Evolutionary conservation across 2,329 filamentous ascomycete genomes (phyloP), one percentile per base, ranked within the genome.

Genomic region (Madurella mycetomatis): DNA sequence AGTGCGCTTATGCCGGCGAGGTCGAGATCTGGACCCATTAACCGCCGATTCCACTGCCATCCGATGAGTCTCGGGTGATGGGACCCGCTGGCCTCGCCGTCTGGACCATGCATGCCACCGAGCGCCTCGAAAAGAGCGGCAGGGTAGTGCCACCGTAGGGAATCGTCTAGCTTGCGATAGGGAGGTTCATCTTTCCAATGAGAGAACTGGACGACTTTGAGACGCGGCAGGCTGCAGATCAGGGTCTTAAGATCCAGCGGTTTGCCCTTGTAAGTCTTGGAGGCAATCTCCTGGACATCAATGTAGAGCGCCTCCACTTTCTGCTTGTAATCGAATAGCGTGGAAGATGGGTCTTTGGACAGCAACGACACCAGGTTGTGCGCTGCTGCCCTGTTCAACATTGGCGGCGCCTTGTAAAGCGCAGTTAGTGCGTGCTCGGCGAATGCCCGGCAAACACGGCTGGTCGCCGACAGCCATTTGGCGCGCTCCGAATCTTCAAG

Each of bases 291-390:
- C 68, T 79, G 79, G 11, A 86, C 83, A 64, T 94, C 85, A 46
- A 95, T 74, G 54, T 83, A 81, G 18, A 96, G 71, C 8, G 80
- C 76, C 64, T 85, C 81, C 47, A 94, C 78, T 72, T 91, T 95
- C 61, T 77, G 77, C 41, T 80, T 76, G 67, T 92, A 92, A 58
- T 88, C 84, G 58, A 81, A 78, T 2, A 69, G 67, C 1, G 80
- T 79, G 2, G 71, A 67, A 4, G 73, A 69, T 13, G 73, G 73
- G 17, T 81, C 74, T 15, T 74, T 70, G n/a, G 79, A 76, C 9
- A 94, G 75, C 37, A 85, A 71, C 25, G 74, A 64, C 37, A 72
- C 69, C 2, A 82, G 70, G n/a, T 70, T 69, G 60, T 72, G 73
- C 41, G 73, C 71, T 67, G 75, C 78, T 52, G 68, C 64, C 51